Evolutionary conservation across 2,329 filamentous ascomycete genomes (phyloP).

Genomic region (Daldinia sp.): DNA sequence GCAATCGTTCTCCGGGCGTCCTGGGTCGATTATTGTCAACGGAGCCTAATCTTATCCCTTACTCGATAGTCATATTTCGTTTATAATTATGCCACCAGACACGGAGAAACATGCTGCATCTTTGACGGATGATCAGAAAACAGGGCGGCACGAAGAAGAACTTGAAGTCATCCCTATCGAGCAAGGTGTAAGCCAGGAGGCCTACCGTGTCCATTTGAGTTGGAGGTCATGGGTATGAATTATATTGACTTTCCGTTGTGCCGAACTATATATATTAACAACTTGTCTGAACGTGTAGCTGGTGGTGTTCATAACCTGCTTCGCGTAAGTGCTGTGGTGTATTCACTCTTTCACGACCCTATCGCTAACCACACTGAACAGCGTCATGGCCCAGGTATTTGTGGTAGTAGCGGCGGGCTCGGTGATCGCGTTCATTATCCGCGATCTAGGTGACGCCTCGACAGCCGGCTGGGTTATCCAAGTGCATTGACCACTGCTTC

Average conservation of each 20-base stretch:
- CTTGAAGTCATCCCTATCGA: constrained; percentile 46
- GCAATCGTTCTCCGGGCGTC: neutral
- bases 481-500: constrained; percentile 45
- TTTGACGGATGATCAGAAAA: constrained; percentile 17
- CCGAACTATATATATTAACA: constrained; percentile 9
- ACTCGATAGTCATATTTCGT: neutral
- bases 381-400: constrained; percentile 66
- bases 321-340: constrained; percentile 53
- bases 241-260: neutral
- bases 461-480: constrained; percentile 69
- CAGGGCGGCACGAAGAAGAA: constrained; percentile 11
- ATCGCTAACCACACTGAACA: constrained; percentile 33
- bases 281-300: constrained; percentile 42
- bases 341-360: neutral
- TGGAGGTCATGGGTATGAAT: constrained; percentile 66
- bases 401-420: constrained; percentile 67
- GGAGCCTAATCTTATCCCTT: neutral
- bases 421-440: constrained; percentile 67
- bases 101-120: constrained; percentile 31
- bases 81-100: constrained; percentile 32
- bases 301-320: constrained; percentile 61
- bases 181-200: constrained; percentile 51
- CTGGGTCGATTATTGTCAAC: neutral
- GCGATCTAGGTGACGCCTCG: constrained; percentile 63
- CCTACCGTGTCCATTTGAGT: constrained; percentile 60